phyloP scores from a whole-genome alignment of 1,139 yeast genomes.

The Debaryomycetaceae sp. region DNA sequence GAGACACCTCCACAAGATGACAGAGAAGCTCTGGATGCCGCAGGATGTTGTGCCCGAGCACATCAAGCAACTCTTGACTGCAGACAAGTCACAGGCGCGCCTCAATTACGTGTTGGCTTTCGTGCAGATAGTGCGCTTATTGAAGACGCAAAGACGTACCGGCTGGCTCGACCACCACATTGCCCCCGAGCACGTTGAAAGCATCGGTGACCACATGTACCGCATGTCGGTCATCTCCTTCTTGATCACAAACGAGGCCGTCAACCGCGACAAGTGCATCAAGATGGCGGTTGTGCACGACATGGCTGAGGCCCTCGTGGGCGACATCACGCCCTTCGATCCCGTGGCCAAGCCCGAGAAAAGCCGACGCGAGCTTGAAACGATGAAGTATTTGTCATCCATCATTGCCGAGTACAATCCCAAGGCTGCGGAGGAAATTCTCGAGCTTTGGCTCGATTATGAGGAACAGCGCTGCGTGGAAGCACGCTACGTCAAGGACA shows the following conservation, averaged over 20 bases:
- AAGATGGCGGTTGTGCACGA: slow-evolving; percentile 90
- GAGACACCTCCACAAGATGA: too few relatives aligned
- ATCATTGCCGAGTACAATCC: slow-evolving; percentile 63
- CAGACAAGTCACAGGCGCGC: slow-evolving; percentile 17
- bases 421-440: slow-evolving; percentile 60
- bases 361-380: slow-evolving; percentile 73
- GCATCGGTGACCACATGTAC: slow-evolving; percentile 95
- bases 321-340: slow-evolving; percentile 90
- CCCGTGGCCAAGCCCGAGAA: slow-evolving; percentile 64
- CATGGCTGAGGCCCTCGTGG: slow-evolving; percentile 90
- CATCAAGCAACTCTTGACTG: slow-evolving; percentile 38
- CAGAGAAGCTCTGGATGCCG: slow-evolving; percentile 51
- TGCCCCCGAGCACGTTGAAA: slow-evolving; percentile 49
- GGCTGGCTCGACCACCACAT: slow-evolving; percentile 89
- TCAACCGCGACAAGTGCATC: slow-evolving; percentile 55
- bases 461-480: slow-evolving; percentile 79
- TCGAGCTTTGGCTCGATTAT: slow-evolving; percentile 83
- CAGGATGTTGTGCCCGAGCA: slow-evolving; percentile 52
- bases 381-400: slow-evolving; percentile 64
- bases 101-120: slow-evolving; percentile 61
- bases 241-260: slow-evolving; percentile 49
- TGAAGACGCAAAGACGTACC: slow-evolving; percentile 81
- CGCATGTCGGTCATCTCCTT: slow-evolving; percentile 86
- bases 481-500: slow-evolving; percentile 87
- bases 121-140: slow-evolving; percentile 66